phyloP scores from a whole-genome alignment of 2,329 filamentous ascomycete species.

The Trichophyton benhamiae region DNA sequence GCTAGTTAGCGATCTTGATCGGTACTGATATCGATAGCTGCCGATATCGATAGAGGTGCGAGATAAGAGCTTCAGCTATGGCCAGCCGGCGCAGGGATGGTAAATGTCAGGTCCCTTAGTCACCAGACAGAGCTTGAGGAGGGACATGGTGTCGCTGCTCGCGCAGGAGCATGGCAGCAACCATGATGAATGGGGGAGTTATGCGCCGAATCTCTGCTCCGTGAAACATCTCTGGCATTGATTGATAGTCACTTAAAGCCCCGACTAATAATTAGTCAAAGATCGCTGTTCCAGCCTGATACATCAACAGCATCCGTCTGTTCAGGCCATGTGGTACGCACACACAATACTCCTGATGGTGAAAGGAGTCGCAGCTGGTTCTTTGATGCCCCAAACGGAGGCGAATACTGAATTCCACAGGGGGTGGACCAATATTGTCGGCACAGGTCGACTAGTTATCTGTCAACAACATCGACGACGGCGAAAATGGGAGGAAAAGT shows the following conservation, averaged over 20 bases:
- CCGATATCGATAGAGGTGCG: background rate
- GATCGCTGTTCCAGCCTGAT: too few relatives aligned
- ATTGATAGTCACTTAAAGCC: background rate
- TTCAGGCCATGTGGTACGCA: background rate
- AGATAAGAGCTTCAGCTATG: background rate
- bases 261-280: background rate
- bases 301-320: background rate
- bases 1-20: background rate
- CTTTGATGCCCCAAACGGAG: background rate
- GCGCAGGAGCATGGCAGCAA: background rate
- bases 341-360: too few relatives aligned
- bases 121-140: background rate
- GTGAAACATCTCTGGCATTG: background rate
- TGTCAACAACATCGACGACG: background rate
- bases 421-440: background rate
- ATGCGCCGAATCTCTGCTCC: too few relatives aligned
- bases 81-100: background rate
- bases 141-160: background rate
- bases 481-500: too few relatives aligned
- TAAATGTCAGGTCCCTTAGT: background rate
- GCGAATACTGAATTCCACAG: background rate
- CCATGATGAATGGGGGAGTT: background rate
- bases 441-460: background rate
- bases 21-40: background rate
- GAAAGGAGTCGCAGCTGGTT: background rate